phyloP scores from a whole-genome alignment of 441 rosid species.

The Adansonia grandidieri region DNA sequence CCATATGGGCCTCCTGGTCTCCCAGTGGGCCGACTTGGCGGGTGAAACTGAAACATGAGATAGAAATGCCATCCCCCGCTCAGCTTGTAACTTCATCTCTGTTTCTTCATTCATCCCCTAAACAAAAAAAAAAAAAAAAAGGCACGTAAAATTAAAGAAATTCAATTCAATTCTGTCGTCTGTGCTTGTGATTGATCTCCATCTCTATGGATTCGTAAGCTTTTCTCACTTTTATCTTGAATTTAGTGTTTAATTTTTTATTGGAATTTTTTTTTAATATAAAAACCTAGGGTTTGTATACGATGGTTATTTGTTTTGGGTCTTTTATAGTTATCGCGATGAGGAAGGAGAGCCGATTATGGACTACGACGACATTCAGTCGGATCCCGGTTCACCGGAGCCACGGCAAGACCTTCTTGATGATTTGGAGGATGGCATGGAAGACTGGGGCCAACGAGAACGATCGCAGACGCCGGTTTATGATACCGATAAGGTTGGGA shows the following conservation, averaged over 20 bases:
- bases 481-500: conserved; percentile 64
- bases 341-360: conserved; percentile 94
- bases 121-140: neutral
- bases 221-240: neutral
- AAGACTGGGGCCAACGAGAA: conserved; percentile 56
- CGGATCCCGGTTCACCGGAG: conserved; percentile 68
- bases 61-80: neutral
- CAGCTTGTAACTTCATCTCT: neutral
- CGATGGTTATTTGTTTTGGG: neutral
- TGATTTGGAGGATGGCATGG: conserved; percentile 67
- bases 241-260: conserved; percentile 22
- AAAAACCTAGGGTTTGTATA: neutral
- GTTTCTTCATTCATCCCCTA: neutral
- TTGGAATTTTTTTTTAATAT: neutral
- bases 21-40: conserved; percentile 4
- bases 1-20: neutral
- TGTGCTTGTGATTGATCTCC: conserved; percentile 24
- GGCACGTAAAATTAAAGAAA: neutral
- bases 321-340: conserved; percentile 67
- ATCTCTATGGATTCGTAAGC: conserved; percentile 42
- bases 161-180: neutral
- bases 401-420: conserved; percentile 56
- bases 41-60: conserved; percentile 2
- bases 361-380: conserved; percentile 82
- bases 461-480: conserved; percentile 72